Base-by-base conservation (phyloP, 2,329 filamentous ascomycete species). In the Fusarium agapanthi region DNA sequence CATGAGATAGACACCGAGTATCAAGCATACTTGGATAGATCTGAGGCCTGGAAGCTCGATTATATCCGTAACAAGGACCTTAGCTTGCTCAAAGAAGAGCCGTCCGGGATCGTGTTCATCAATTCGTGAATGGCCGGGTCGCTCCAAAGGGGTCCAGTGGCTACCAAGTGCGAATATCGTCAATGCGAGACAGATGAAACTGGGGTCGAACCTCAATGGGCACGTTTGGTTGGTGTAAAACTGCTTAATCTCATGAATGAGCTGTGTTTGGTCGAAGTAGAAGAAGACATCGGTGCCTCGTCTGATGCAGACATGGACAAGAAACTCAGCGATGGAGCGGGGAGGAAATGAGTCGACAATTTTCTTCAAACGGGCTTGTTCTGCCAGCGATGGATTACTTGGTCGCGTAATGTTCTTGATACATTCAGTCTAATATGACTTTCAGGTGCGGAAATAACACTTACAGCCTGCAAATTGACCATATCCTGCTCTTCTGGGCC, bases 1-100 rank as follows among this genome's bases (percentile, higher is more conserved):
- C 59, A 61, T 61, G 2, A 61, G 59, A n/a, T 61, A 61, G 1
- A 58, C 59, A 12, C 51, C 40, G 5, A 58, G 53, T 15, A 61
- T 32, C 6, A 61, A 32, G 3, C 32, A 61, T 20, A n/a, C 51
- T 18, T 61, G 59, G 4, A 61, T 45, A 8, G 59, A 58, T n/a
- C 51, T 61, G 6, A 61, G 22, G 13, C 51, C n/a, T 18, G 53
- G 38, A 8, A 35, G 40, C 13, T 58, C 51, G 10, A 58, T 44
- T 8, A 61, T 13, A 12, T 61, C 59, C 0, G 59, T 51, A 1
- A 61, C 34, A 15, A 61, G 59, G 3, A n/a, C 10, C 6, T 44
- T 61, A 2, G 59, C 59, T 13, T 61, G 40, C 11, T 58, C 38
- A 5, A 58, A 61, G 26, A 61, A 61, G 4, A 61, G 10, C 1